A percentile compares a stretch with the other conserved stretches of the same genome.
Evolutionary conservation across 441 rosid species (phyloP).

Genomic region (Hura crepitans): DNA sequence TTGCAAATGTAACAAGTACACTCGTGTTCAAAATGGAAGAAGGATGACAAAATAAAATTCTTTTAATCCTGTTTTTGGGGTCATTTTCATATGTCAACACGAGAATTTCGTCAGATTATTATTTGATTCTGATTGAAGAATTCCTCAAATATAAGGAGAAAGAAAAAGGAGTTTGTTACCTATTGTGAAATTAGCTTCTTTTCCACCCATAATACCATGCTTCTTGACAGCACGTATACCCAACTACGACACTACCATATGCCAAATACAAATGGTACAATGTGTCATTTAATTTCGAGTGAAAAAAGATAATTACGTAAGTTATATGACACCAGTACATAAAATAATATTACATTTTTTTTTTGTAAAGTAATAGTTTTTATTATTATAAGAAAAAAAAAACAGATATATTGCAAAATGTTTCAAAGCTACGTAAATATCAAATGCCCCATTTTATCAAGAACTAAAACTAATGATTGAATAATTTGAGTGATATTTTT

Average conservation of each 20-base stretch:
- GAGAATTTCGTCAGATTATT: neutral
- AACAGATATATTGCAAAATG: no score
- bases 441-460: no score
- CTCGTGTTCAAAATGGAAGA: neutral
- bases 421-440: no score
- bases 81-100: conserved; percentile 7
- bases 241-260: no score
- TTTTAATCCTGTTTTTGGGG: neutral
- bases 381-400: no score
- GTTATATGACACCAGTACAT: no score
- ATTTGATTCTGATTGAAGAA: neutral
- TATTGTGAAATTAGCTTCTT: neutral
- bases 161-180: neutral
- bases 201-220: neutral
- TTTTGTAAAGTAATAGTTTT: no score
- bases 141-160: neutral
- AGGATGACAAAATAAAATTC: neutral
- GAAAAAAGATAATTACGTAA: no score
- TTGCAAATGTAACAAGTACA: neutral
- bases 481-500: no score
- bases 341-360: no score
- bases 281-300: no score
- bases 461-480: no score
- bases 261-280: neutral
- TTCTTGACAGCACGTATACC: neutral